Percentiles rank a stretch among this genome's conserved stretches.
These are phyloP conservation scores for Naegleria lovaniensis DNA, from an alignment of 208 protist genomes.

Conservation along the genomic window DNA sequence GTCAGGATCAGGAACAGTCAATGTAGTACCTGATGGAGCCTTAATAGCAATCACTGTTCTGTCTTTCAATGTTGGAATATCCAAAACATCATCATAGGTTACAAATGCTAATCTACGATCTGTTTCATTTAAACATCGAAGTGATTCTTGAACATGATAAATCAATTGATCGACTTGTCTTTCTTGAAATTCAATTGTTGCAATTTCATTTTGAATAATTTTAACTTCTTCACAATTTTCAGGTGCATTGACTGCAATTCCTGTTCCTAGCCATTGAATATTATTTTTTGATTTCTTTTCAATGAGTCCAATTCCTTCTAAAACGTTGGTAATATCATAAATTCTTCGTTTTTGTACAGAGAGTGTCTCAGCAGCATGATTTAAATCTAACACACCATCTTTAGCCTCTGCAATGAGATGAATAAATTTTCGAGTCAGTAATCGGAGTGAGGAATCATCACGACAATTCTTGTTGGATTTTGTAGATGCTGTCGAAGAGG, in stretches of 20 bases:
- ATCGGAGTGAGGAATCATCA: not conserved
- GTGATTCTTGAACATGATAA: not conserved
- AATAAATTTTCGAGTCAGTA: constrained; percentile 3
- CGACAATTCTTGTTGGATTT: not conserved
- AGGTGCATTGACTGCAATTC: constrained; percentile 28
- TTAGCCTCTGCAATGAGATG: constrained; percentile 28
- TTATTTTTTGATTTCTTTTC: constrained; percentile 63
- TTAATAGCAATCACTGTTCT: constrained; percentile 56
- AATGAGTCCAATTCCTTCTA: constrained; percentile 61
- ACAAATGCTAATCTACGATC: constrained; percentile 30
- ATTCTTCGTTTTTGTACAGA: constrained; percentile 58
- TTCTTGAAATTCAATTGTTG: constrained; percentile 12
- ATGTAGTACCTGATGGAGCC: constrained; percentile 49
- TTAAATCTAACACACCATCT: constrained; percentile 55
- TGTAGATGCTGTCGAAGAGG: not conserved
- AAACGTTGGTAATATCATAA: constrained; percentile 66
- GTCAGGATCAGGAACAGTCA: constrained; percentile 55
- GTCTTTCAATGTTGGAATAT: constrained; percentile 40
- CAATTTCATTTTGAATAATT: constrained; percentile 24
- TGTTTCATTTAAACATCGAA: not conserved
- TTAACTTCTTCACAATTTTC: constrained; percentile 12
- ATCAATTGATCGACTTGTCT: constrained; percentile 2
- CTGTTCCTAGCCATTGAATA: constrained; percentile 51
- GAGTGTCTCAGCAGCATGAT: constrained; percentile 48
- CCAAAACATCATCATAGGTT: constrained; percentile 48